Percentiles rank a stretch among this genome's conserved stretches.
Conservation (phyloP, 2,329 filamentous ascomycete genomes). For the Ophiobolus disseminans region DNA sequence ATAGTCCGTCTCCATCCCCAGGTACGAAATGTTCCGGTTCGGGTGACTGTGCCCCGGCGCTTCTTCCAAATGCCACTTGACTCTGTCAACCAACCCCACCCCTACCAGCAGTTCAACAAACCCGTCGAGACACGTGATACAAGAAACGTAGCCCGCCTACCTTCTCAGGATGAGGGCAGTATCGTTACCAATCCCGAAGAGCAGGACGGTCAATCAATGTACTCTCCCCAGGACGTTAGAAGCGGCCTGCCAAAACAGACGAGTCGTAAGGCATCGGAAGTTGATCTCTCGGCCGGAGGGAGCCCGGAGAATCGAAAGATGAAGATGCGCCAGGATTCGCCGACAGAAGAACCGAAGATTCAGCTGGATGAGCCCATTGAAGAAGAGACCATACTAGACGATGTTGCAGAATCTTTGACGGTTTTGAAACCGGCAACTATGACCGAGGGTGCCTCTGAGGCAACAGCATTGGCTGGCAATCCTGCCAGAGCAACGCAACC, state of each 20-base stretch:
- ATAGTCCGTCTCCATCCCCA: constrained; percentile 11
- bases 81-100: not conserved
- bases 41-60: constrained; percentile 29
- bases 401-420: not conserved
- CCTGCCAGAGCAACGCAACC: too few species aligned
- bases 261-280: constrained; percentile 3
- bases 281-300: not conserved
- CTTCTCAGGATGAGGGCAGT: constrained; percentile 6
- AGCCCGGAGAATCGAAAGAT: constrained; percentile 26
- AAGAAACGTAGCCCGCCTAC: constrained; percentile 1
- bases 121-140: constrained; percentile 1
- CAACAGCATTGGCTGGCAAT: not conserved
- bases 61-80: constrained; percentile 23
- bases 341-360: not conserved
- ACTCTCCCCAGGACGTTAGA: constrained; percentile 48
- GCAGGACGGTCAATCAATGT: constrained; percentile 13
- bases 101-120: constrained; percentile 4
- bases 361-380: not conserved
- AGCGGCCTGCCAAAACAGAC: constrained; percentile 35
- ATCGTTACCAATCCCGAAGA: not conserved
- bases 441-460: not conserved
- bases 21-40: constrained; percentile 16
- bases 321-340: constrained; percentile 21
- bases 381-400: not conserved
- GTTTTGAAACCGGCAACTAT: too few species aligned